These are phyloP conservation scores for Paracorniculantispora psalliotae DNA, from an alignment of 2,329 filamentous ascomycete genomes.

Conservation along the genomic window DNA sequence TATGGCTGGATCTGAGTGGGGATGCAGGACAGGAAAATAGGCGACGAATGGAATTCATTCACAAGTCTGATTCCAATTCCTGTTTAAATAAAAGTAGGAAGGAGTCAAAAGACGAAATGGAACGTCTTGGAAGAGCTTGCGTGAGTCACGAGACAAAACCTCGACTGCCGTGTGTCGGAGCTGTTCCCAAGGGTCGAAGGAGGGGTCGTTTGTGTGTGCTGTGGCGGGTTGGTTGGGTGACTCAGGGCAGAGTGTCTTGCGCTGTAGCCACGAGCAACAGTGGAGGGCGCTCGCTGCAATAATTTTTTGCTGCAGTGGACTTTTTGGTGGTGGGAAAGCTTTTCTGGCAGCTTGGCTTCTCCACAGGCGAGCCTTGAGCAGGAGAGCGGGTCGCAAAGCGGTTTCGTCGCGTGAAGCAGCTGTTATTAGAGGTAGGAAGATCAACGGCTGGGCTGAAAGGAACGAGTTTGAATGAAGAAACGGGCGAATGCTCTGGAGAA, in stretches of 20 bases:
- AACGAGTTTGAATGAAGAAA: background rate
- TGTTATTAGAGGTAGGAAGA: too few species aligned
- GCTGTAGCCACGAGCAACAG: background rate
- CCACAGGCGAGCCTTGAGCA: background rate
- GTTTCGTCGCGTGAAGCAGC: background rate
- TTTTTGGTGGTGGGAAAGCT: background rate
- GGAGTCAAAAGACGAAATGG: background rate
- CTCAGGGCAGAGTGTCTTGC: background rate
- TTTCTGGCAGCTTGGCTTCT: conserved; percentile 1
- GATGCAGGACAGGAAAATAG: background rate
- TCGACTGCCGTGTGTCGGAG: background rate
- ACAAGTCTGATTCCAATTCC: background rate
- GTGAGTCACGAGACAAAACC: conserved; percentile 8
- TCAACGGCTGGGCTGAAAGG: too few species aligned
- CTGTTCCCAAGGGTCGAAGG: background rate
- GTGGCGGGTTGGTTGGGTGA: conserved; percentile 5
- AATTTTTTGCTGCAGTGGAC: background rate
- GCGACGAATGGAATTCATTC: conserved; percentile 8
- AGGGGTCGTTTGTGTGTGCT: conserved; percentile 8
- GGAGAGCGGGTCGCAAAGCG: background rate
- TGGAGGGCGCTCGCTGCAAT: conserved; percentile 2
- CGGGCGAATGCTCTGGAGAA: background rate
- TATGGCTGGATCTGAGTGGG: conserved; percentile 7
- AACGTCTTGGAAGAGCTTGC: background rate
- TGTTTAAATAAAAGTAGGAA: background rate